Conservation (phyloP, 1,284 basidiomycete species). For the Fistulina hepatica region DNA sequence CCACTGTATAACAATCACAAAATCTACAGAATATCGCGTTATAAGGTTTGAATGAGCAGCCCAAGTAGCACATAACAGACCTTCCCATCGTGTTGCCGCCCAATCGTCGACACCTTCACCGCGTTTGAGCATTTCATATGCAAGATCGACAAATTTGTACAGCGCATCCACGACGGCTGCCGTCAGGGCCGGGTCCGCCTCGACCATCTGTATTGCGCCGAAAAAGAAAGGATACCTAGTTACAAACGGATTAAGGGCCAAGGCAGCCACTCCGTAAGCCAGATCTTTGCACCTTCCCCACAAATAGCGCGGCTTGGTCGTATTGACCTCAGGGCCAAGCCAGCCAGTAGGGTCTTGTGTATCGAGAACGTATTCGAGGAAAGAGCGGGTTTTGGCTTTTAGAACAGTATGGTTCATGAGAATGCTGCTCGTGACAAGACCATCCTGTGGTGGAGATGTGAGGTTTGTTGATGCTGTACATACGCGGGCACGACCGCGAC, state of each 20-base stretch:
- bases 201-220: constrained; percentile 44
- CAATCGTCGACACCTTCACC: constrained; percentile 42
- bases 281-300: constrained; percentile 37
- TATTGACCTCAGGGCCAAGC: constrained; percentile 46
- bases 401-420: constrained; percentile 35
- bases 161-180: constrained; percentile 35
- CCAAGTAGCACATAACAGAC: constrained; percentile 1
- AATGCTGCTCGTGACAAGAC: constrained; percentile 40
- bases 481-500: neutral
- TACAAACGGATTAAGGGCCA: constrained; percentile 1
- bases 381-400: constrained; percentile 35
- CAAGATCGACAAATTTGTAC: constrained; percentile 41
- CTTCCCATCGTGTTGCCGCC: constrained; percentile 44
- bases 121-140: constrained; percentile 43
- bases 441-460: constrained; percentile 30
- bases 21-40: constrained; percentile 25
- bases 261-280: neutral
- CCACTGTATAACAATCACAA: constrained; percentile 44
- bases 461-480: neutral
- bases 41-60: neutral
- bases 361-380: constrained; percentile 42
- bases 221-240: constrained; percentile 44
- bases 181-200: constrained; percentile 34
- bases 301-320: constrained; percentile 40
- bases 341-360: constrained; percentile 43